phyloP scores from a whole-genome alignment of 176 grass and related monocot species.

The Otatea glauca region DNA sequence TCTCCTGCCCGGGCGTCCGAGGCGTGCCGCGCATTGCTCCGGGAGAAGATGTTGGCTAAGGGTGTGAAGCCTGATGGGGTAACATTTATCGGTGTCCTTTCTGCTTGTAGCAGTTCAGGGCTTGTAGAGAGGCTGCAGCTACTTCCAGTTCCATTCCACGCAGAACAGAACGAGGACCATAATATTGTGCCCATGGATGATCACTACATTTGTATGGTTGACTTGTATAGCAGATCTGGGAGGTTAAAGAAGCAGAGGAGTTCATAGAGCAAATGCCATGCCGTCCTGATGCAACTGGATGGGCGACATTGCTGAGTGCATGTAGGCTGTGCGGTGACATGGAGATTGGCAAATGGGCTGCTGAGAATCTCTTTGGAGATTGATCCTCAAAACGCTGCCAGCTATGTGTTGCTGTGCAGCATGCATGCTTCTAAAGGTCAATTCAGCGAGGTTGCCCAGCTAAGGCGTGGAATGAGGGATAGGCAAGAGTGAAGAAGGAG shows the following conservation, averaged over 20 bases:
- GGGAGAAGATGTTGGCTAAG: constrained; percentile 53
- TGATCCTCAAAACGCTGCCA: too few species aligned
- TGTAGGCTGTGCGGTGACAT: constrained; percentile 60
- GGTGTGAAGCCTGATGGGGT: constrained; percentile 66
- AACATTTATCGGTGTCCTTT: constrained; percentile 72
- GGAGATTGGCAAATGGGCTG: constrained; percentile 77
- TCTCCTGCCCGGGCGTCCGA: neutral
- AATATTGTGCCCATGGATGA: constrained; percentile 56
- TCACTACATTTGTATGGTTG: constrained; percentile 81
- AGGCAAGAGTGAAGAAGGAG: constrained; percentile 72
- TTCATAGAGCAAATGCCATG: constrained; percentile 74
- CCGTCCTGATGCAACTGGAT: constrained; percentile 62
- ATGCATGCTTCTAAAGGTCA: constrained; percentile 69
- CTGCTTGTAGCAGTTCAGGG: constrained; percentile 70
- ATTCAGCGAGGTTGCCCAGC: constrained; percentile 52
- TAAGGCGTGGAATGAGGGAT: constrained; percentile 72
- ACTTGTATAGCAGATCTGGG: constrained; percentile 74
- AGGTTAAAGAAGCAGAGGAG: constrained; percentile 61
- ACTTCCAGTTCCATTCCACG: constrained; percentile 70
- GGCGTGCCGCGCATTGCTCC: constrained; percentile 42
- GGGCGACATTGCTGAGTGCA: constrained; percentile 68
- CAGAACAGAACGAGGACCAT: constrained; percentile 33
- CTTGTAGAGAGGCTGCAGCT: constrained; percentile 66
- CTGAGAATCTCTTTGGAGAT: constrained; percentile 53
- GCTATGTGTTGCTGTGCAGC: constrained; percentile 35